Evolutionary conservation across 257 asterid species (phyloP).

Genomic region (Sherardia arvensis): DNA sequence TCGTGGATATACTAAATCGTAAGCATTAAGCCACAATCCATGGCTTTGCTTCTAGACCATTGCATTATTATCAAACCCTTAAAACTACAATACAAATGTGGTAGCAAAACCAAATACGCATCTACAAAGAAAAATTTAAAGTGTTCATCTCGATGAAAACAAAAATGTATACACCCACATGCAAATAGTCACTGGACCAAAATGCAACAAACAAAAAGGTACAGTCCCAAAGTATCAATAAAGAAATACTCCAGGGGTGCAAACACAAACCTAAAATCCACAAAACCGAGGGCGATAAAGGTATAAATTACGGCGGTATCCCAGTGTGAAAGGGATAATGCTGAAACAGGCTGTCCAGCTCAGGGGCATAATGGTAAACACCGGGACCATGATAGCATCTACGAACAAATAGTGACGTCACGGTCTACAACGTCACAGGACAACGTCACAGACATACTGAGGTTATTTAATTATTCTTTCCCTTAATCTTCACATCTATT

Average conservation of each 20-base stretch:
- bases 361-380: not conserved
- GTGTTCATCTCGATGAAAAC: not conserved
- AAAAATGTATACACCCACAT: not conserved
- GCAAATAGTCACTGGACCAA: not conserved
- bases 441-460: not conserved
- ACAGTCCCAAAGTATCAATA: not conserved
- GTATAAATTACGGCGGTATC: not conserved
- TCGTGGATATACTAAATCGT: not conserved
- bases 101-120: not conserved
- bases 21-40: not conserved
- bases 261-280: not conserved
- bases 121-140: not conserved
- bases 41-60: not conserved
- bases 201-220: not conserved
- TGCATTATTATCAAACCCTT: not conserved
- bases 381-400: not conserved
- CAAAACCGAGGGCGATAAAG: not conserved
- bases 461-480: too few species aligned
- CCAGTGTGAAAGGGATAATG: not conserved
- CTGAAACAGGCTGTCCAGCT: not conserved
- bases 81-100: not conserved
- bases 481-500: conserved; percentile 9
- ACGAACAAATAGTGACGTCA: not conserved
- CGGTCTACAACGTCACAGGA: not conserved
- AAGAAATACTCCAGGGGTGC: not conserved